phyloP scores from a whole-genome alignment of 306 rosid species.

The Vigna unguiculata region DNA sequence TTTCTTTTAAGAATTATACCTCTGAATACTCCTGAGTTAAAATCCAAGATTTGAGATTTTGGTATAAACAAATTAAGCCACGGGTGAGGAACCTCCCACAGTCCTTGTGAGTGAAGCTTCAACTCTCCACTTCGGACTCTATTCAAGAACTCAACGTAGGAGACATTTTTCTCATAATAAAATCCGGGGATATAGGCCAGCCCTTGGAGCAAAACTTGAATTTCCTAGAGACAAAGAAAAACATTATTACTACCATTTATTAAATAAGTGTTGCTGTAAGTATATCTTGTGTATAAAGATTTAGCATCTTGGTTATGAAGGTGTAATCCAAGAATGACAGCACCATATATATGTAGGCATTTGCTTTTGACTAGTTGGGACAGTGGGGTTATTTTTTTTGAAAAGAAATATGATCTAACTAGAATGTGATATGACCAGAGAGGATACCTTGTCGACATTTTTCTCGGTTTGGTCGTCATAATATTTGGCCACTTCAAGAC shows the following conservation, averaged over 20 bases:
- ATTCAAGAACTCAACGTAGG: conserved; percentile 72
- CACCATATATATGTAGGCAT: neutral
- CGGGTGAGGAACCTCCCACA: conserved; percentile 96
- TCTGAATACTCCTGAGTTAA: conserved; percentile 65
- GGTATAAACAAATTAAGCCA: conserved; percentile 89
- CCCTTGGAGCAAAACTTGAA: conserved; percentile 58
- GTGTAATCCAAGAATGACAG: neutral
- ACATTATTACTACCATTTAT: neutral
- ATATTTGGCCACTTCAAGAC: conserved; percentile 76
- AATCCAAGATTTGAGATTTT: conserved; percentile 65
- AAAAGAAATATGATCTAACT: neutral
- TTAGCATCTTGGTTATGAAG: neutral
- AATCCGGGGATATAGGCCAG: conserved; percentile 67
- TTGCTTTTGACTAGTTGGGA: neutral
- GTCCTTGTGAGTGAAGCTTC: conserved; percentile 76
- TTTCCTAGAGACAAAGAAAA: conserved; percentile 52
- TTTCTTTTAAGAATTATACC: conserved; percentile 70
- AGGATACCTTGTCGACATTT: conserved; percentile 59
- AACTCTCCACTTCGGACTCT: conserved; percentile 81
- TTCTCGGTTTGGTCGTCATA: conserved; percentile 59
- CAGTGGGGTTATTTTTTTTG: neutral
- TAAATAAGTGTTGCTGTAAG: neutral
- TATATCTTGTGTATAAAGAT: too few species aligned
- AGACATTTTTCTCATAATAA: conserved; percentile 66
- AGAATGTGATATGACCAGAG: neutral